These are phyloP conservation scores for Aurinia saxatilis DNA, from an alignment of 345 rosid species.

Conservation along the genomic window DNA sequence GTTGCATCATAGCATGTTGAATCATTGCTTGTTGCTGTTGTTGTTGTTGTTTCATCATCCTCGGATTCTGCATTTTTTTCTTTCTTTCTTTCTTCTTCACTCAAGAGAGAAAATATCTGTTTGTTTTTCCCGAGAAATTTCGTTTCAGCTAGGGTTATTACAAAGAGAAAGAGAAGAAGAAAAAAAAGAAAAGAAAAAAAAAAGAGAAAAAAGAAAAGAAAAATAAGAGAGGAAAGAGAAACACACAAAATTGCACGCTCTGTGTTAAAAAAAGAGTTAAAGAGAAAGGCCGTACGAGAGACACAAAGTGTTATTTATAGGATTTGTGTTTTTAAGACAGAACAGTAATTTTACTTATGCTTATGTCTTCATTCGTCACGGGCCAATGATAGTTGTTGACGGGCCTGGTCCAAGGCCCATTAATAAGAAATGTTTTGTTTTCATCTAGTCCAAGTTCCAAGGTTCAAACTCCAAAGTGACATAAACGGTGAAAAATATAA, in stretches of 20 bases:
- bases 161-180: neutral
- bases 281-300: conserved; percentile 15
- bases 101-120: conserved; percentile 9
- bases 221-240: conserved; percentile 19
- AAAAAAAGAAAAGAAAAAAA: neutral
- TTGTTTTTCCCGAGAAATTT: conserved; percentile 20
- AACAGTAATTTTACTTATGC: too few species aligned
- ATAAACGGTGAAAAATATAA: too few species aligned
- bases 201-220: neutral
- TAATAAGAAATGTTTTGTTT: too few species aligned
- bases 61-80: conserved; percentile 30
- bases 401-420: too few species aligned
- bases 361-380: too few species aligned
- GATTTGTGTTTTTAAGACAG: too few species aligned
- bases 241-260: neutral
- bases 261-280: neutral
- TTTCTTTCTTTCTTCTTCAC: neutral
- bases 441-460: too few species aligned
- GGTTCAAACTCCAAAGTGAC: too few species aligned
- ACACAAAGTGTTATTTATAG: conserved; percentile 10
- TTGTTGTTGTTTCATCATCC: conserved; percentile 49
- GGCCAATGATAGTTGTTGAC: too few species aligned
- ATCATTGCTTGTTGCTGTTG: conserved; percentile 71
- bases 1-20: conserved; percentile 75
- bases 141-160: conserved; percentile 21